Base-by-base conservation (phyloP, 1,139 yeast genomes). In the Suhomyces maxii region DNA sequence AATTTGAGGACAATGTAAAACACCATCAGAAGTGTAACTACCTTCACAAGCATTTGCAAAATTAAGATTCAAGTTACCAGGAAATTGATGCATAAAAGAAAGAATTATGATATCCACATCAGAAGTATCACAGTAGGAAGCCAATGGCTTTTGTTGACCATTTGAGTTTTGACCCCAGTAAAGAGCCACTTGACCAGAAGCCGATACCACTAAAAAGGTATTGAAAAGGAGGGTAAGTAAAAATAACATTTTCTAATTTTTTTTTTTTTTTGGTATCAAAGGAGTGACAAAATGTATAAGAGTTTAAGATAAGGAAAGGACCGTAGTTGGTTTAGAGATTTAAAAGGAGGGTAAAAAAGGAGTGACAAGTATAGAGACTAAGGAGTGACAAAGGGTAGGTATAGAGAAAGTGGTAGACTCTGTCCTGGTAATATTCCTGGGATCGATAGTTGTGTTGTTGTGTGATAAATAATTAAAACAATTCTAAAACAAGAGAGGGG, bases 111-210 rank as follows among this genome's bases (percentile, higher is more conserved):
- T 84, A 59, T 89, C 97, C 34, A 84, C 86, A 41, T 82, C 76
- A 48, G 79, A 79, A 34, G 81, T 76, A 46, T 78, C 73, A 72
- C 97, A 91, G 70, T 89, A 89, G 47, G 74, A 66, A 7, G 84
- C 73, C 47, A 91, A 73, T 12, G 79, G 64, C 50, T 80, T 72
- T 64, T 90, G 96, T 37, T 80, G 61, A n/a, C 89, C 89, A 31
- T 82, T 86, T 13, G 95, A 83, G 59, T 84, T 82, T 68, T 90
- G 97, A 39, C 97, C 97, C 97, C 97, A 90, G 68, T 89, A 89
- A 12, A 88, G 77, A 30, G 85, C 96, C 40, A 89, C 82, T 56
- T 54, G 51, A 30, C 46, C 46, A 35, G 46, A 49, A 48, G 43
- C 58, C 50, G 41, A 37, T 26, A 31, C 54, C 41, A 42, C 42